Percentiles rank a stretch among this genome's conserved stretches.
Evolutionary conservation across 140 eudicot species (phyloP).

Genomic region (Cichorium intybus): DNA sequence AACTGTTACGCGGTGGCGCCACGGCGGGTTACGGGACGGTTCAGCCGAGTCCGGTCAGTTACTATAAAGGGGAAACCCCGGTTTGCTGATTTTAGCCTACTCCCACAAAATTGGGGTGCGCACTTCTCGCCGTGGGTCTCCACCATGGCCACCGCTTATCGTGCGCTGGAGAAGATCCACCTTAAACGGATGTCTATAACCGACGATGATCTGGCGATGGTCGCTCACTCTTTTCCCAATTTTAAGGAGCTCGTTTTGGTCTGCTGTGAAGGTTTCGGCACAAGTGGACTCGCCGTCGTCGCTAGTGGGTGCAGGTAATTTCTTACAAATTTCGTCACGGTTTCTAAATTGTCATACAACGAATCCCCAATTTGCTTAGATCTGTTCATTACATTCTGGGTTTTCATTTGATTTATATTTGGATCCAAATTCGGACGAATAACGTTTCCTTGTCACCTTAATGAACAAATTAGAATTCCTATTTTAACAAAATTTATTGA

Average conservation of each 20-base stretch:
- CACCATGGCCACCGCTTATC: conserved; percentile 36
- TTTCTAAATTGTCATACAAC: too few species aligned
- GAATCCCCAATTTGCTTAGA: conserved; percentile 1
- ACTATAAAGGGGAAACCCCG: conserved; percentile 59
- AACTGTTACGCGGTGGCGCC: conserved; percentile 50
- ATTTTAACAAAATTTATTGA: too few species aligned
- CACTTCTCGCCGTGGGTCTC: conserved; percentile 50
- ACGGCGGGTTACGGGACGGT: conserved; percentile 37
- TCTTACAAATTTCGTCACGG: too few species aligned
- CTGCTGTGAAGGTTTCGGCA: conserved; percentile 70
- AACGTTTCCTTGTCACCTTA: too few species aligned
- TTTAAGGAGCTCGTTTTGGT: conserved; percentile 58
- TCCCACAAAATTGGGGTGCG: conserved; percentile 72
- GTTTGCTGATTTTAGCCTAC: conserved; percentile 59
- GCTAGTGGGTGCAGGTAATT: conserved; percentile 56
- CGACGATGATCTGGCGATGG: conserved; percentile 50
- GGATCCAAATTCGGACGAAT: background rate
- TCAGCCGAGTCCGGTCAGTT: conserved; percentile 34
- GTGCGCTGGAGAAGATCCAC: conserved; percentile 42
- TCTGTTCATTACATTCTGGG: background rate
- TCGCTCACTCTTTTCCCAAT: conserved; percentile 42
- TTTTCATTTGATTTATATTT: background rate
- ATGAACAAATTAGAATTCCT: too few species aligned
- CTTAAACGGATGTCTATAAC: conserved; percentile 57
- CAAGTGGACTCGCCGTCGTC: conserved; percentile 53